phyloP scores from a whole-genome alignment of 768 basidiomycete genomes.

The Terana coerulea region DNA sequence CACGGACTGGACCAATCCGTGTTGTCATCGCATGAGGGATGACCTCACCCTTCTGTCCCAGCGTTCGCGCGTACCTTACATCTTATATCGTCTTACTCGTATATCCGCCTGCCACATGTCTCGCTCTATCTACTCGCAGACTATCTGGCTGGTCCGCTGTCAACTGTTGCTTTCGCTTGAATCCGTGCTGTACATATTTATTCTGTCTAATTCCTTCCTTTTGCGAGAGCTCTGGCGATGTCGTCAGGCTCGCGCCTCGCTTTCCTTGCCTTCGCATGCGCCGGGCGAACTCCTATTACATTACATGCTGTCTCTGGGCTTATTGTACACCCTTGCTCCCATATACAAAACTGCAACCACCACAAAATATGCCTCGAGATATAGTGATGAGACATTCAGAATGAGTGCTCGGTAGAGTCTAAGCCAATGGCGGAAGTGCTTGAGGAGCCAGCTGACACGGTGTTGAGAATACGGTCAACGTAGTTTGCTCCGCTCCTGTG shows the following conservation, averaged over 20 bases:
- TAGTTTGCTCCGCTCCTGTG: slow-evolving; percentile 87
- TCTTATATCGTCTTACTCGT: neutral
- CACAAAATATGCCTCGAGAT: neutral
- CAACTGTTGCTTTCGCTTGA: neutral
- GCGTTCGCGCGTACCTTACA: neutral
- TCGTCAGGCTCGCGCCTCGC: too few species aligned
- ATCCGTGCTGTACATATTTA: slow-evolving; percentile 2
- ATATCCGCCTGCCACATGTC: neutral
- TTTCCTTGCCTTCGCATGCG: too few species aligned
- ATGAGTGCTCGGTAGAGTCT: slow-evolving; percentile 87
- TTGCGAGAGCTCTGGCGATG: too few species aligned
- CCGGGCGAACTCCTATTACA: too few species aligned
- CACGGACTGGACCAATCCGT: slow-evolving; percentile 42
- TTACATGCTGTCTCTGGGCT: neutral
- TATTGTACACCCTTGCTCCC: neutral
- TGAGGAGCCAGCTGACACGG: slow-evolving; percentile 83
- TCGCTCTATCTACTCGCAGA: neutral
- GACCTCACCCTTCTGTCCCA: neutral
- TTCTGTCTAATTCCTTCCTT: neutral
- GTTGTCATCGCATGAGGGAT: slow-evolving; percentile 17
- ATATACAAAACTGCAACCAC: neutral
- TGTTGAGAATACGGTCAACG: slow-evolving; percentile 80
- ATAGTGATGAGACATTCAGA: slow-evolving; percentile 36
- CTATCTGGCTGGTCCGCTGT: too few species aligned
- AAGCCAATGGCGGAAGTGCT: slow-evolving; percentile 80